Base-by-base conservation (phyloP, 1,284 basidiomycete genomes). In the Moesziomyces antarcticus region DNA sequence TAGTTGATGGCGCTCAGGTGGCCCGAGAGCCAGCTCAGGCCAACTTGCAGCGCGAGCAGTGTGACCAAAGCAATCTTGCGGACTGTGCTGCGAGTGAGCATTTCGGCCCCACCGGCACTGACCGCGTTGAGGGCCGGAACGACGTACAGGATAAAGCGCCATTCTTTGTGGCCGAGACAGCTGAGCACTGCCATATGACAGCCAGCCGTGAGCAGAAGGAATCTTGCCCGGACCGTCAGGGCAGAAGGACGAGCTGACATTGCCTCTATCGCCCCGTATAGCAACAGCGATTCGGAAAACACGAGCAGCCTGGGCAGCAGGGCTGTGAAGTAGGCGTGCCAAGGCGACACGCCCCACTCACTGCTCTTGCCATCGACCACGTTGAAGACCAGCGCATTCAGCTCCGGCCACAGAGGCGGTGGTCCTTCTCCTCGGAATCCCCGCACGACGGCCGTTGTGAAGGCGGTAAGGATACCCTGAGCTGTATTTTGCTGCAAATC, bases 111-210 rank as follows among this genome's bases (percentile, higher is more conserved):
- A 18, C 90, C 84, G 0, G 93, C 91, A 0, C 91, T 92, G 1
- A 91, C 88, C 4, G 94, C 85, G 77, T 97, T 97, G 83, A 93
- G 87, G 0, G 90, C 80, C 0, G 96, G 94, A 0, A 97, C 88
- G 13, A 90, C 88, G 80, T 98, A 98, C 7, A 94, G 88, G 65
- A 97, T 87, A 84, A 99, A 99, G 5, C 96, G 89, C 95, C 96
- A 98, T 85, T 99, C 97, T 81, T 88, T 85, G 70, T 85, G 84
- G 22, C 89, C 91, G 0, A 98, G 86, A 20, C 84, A 85, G 79
- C 93, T 94, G 78, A 99, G 88, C 0, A 91, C 83, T 0, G 75
- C 84, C 0, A 95, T 81, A 79, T 93, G 92, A 0, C 83, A 71
- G 0, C 90, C 27, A 0, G 88, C 85, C 0, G 62, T 50, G 20